A percentile compares a stretch with the other conserved stretches of the same genome.
Evolutionary conservation across 495 filamentous ascomycete genomes (phyloP).

Genomic region (Penicillium nucicola): DNA sequence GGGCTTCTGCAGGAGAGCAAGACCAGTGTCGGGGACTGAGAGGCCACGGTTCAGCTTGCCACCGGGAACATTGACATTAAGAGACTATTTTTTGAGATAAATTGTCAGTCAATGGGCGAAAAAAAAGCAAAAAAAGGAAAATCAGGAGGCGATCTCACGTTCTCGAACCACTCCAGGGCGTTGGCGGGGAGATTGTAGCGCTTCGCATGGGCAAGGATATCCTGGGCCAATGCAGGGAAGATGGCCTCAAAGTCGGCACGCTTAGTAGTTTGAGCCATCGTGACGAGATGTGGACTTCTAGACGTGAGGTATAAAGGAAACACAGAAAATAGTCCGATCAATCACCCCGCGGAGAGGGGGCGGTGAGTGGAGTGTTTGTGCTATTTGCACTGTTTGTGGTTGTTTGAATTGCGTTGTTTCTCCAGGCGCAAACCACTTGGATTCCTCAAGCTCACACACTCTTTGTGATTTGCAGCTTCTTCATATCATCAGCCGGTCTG

Average conservation of each 20-base stretch:
- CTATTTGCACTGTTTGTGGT: conserved; percentile 2
- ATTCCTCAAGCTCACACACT: background rate
- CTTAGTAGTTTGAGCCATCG: conserved; percentile 64
- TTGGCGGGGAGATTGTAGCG: conserved; percentile 78
- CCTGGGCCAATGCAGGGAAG: conserved; percentile 76
- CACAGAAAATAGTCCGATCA: background rate
- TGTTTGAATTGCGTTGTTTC: background rate
- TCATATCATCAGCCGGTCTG: too few relatives aligned
- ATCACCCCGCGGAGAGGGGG: conserved; percentile 15
- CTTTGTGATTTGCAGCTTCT: background rate
- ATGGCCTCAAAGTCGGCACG: conserved; percentile 83
- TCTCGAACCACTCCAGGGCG: conserved; percentile 82
- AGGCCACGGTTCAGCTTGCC: conserved; percentile 99
- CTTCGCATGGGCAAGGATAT: conserved; percentile 69
- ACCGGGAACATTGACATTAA: conserved; percentile 82
- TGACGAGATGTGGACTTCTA: conserved; percentile 13
- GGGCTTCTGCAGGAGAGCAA: conserved; percentile 69
- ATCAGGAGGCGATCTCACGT: conserved; percentile 50
- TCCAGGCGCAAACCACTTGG: conserved; percentile 4
- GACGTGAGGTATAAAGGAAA: background rate
- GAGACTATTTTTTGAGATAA: conserved; percentile 46
- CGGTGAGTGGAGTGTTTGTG: conserved; percentile 28
- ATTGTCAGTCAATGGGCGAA: background rate
- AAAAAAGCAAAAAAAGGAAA: too few relatives aligned
- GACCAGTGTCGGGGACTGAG: conserved; percentile 89